Evolutionary conservation across 2,329 filamentous ascomycete genomes (phyloP), one percentile per base, ranked within the genome.

Genomic region (Cladosporium colombiae): DNA sequence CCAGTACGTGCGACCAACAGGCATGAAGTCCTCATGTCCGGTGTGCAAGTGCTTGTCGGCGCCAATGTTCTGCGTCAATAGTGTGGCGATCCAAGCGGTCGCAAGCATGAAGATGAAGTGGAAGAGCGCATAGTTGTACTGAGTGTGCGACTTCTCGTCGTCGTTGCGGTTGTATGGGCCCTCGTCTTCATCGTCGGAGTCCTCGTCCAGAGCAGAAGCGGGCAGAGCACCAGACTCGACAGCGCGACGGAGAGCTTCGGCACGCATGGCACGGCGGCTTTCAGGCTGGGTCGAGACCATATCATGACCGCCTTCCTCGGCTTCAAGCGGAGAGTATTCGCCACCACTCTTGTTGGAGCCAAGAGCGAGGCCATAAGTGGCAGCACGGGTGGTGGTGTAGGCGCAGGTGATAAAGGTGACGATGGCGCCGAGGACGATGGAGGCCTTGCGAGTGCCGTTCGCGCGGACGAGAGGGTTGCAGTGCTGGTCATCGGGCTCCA

Each of bases 21-120:
- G 92, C 1, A 92, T 92, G 78, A 99, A 98, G 74, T 93, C 89
- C 64, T 85, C 74, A 73, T 93, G 89, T 62, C 78, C 78, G 56
- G 87, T 85, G 64, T 85, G 73, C 55, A 86, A 83, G 66, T 88
- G 87, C 50, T 82, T 81, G 68, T 88, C 84, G 10, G 90, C 86
- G 70, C 91, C 85, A 68, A 91, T 87, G 73, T 91, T 91, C 81
- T 93, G 91, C 1, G 90, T 92, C 65, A 99, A 84, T 40, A 99
- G 83, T 0, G 93, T 98, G 2, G 93, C 93, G 5, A 98, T 93
- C 95, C 95, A 99, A 52, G 91, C 90, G 0, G 95, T 98, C 10
- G 94, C 93, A 59, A 99, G 83, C 83, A 98, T 91, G 85, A 99
- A 99, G 72, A 99, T 98, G 77, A 98, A 82, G 79, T 99, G 95